phyloP scores from a whole-genome alignment of 2,329 filamentous ascomycete genomes.

The Diaporthe velutina region DNA sequence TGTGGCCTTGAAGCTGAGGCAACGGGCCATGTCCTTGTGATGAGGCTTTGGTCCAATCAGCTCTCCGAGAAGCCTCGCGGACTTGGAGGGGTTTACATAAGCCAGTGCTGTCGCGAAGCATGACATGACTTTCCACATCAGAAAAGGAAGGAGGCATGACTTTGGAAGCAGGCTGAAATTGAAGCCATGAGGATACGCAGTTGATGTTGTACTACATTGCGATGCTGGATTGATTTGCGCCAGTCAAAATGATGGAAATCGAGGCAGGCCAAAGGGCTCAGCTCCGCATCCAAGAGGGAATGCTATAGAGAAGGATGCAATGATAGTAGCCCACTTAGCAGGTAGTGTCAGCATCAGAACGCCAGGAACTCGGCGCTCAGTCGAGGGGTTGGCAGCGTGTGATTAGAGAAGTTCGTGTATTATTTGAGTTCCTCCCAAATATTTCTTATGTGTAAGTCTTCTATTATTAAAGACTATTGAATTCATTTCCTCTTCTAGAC shows the following conservation, averaged over 20 bases:
- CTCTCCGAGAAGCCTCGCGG: not conserved
- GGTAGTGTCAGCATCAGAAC: not conserved
- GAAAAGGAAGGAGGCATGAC: not conserved
- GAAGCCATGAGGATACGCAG: not conserved
- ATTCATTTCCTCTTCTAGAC: not conserved
- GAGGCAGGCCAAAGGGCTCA: not conserved
- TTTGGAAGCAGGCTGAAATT: not conserved
- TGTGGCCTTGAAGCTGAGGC: too few relatives aligned
- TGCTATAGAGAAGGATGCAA: not conserved
- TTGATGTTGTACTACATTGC: not conserved
- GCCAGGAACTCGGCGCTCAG: not conserved
- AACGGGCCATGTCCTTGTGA: not conserved
- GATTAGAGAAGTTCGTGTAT: not conserved
- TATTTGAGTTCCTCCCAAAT: not conserved
- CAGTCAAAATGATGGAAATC: too few relatives aligned
- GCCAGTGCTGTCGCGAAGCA: not conserved
- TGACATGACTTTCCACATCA: not conserved
- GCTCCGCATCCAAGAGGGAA: not conserved
- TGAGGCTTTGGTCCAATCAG: not conserved
- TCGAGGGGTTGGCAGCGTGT: too few relatives aligned
- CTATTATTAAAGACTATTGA: not conserved
- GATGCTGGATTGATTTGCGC: not conserved
- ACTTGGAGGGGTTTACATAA: not conserved
- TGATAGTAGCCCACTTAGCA: too few relatives aligned
- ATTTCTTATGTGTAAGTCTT: not conserved